These are phyloP conservation scores for Kitagawia praeruptora DNA, from an alignment of 129 eudicot genomes.

Conservation along the genomic window DNA sequence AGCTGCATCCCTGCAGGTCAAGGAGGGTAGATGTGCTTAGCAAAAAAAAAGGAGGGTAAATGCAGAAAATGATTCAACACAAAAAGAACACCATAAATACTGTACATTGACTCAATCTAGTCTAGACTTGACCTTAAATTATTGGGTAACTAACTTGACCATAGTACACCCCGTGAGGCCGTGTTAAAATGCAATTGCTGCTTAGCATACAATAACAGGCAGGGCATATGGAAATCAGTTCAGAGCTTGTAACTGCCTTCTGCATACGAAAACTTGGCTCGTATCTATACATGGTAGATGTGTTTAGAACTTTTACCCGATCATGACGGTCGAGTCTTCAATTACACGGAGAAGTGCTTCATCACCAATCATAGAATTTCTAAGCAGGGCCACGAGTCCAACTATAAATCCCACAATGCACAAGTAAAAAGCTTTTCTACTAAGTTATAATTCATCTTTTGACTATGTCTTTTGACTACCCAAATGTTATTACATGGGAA, in stretches of 20 bases:
- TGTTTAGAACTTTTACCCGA: constrained; percentile 30
- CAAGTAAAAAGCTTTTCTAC: background rate
- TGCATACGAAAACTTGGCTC: background rate
- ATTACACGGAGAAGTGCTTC: constrained; percentile 45
- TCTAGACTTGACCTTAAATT: background rate
- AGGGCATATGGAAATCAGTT: background rate
- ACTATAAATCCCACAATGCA: constrained; percentile 42
- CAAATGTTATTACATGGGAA: no score
- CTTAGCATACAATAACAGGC: background rate
- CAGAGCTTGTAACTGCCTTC: background rate
- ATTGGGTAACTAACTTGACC: background rate
- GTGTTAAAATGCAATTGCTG: background rate
- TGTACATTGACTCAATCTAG: background rate
- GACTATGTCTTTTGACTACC: no score
- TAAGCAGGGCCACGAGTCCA: constrained; percentile 38
- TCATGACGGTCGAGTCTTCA: constrained; percentile 32
- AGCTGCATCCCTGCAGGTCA: constrained; percentile 53
- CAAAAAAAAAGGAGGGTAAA: no score
- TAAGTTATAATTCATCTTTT: background rate
- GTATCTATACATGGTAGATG: background rate
- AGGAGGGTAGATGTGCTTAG: background rate
- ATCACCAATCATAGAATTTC: constrained; percentile 36
- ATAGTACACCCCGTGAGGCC: background rate
- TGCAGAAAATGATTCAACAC: background rate
- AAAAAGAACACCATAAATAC: background rate